phyloP scores from a whole-genome alignment of 306 rosid genomes.

The Dryas alaskensis region DNA sequence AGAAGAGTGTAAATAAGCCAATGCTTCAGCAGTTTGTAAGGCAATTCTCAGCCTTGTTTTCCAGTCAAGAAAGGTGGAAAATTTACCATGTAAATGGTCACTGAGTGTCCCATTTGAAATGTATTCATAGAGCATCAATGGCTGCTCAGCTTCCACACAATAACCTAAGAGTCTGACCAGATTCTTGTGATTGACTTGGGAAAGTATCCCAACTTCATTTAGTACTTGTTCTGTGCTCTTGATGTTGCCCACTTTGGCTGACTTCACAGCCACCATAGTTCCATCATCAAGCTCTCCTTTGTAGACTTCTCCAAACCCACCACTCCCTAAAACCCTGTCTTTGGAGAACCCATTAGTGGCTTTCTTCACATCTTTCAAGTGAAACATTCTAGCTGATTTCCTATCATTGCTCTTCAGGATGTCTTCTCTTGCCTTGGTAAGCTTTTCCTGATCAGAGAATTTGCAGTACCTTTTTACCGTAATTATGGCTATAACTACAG shows the following conservation, averaged over 20 bases:
- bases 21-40: constrained; percentile 82
- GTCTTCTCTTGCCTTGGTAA: constrained; percentile 57
- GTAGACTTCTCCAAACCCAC: constrained; percentile 93
- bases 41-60: constrained; percentile 79
- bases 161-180: constrained; percentile 85
- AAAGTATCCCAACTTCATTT: constrained; percentile 86
- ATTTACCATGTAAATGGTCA: constrained; percentile 77
- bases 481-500: constrained; percentile 38
- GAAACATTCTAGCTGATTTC: constrained; percentile 61
- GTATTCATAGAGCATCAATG: constrained; percentile 88
- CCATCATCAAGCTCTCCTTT: constrained; percentile 81
- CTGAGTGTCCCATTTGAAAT: constrained; percentile 90
- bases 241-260: constrained; percentile 80
- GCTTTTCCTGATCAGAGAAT: constrained; percentile 34
- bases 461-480: constrained; percentile 37
- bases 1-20: constrained; percentile 79
- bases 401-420: constrained; percentile 51
- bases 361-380: constrained; percentile 72
- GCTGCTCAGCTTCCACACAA: constrained; percentile 79
- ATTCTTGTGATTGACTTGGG: constrained; percentile 90
- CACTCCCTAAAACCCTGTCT: constrained; percentile 67
- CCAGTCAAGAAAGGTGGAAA: constrained; percentile 70
- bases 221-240: constrained; percentile 89
- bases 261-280: constrained; percentile 76
- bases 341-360: constrained; percentile 71